Evolutionary conservation across 192 early-diverging fungal genomes (phyloP).

Genomic region (Lobosporangium transversale): DNA sequence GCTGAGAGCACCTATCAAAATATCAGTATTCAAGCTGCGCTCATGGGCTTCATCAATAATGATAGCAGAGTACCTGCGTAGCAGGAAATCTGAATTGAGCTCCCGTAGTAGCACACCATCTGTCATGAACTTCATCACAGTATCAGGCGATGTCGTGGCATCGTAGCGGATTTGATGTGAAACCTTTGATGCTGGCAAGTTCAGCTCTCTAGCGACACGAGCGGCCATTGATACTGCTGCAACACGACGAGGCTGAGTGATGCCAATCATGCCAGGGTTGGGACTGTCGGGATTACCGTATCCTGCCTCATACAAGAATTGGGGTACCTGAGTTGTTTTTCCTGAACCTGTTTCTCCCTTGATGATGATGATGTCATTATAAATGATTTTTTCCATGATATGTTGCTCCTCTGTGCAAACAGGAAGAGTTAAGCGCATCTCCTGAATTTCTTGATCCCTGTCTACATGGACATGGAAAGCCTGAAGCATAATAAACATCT

Average conservation of each 20-base stretch:
- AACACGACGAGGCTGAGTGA: conserved; percentile 97
- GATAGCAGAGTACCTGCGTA: conserved; percentile 94
- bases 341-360: conserved; percentile 99
- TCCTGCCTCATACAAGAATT: conserved; percentile 98
- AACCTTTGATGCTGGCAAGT: conserved; percentile 72
- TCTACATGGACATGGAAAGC: conserved; percentile 81
- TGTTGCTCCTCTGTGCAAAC: conserved; percentile 94
- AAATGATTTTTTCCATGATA: conserved; percentile 95
- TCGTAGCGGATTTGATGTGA: conserved; percentile 95
- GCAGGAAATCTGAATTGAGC: conserved; percentile 83
- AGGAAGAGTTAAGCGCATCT: conserved; percentile 83
- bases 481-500: conserved; percentile 4
- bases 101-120: conserved; percentile 99
- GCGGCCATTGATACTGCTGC: conserved; percentile 97
- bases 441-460: conserved; percentile 78
- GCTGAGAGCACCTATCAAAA: conserved; percentile 95
- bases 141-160: conserved; percentile 73
- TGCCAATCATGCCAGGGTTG: conserved; percentile 93
- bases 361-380: conserved; percentile 89
- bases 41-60: conserved; percentile 99
- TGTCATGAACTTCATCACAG: conserved; percentile 99
- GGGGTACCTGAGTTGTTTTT: conserved; percentile 97
- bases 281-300: conserved; percentile 85
- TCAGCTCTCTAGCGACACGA: conserved; percentile 93
- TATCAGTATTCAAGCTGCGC: conserved; percentile 96